Base-by-base conservation (phyloP, 2,329 filamentous ascomycete genomes). In the Colletotrichum magnum region DNA sequence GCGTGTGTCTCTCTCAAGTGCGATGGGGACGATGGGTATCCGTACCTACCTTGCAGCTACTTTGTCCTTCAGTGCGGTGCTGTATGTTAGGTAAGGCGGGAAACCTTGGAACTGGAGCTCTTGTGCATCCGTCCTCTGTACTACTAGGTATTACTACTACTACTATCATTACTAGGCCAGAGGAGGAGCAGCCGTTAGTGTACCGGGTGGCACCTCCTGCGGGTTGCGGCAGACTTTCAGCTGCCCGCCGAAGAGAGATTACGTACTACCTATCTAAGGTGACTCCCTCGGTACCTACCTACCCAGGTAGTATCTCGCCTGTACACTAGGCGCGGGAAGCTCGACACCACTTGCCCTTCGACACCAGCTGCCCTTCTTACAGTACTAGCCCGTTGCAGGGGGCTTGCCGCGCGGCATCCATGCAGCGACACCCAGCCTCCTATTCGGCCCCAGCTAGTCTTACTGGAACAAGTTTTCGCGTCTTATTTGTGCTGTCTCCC, bases 261-360 rank as follows among this genome's bases (percentile, higher is more conserved):
- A 36, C 32, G 32, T 36, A 36, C 32, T 36, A 32, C 5, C 2
- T 32, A 36, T 36, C 32, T 36, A 36, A 24, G 21, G 21, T 24
- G 21, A 24, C 21, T 24, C 21, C 21, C 21, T 24, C 21, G 32
- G 32, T 10, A 36, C 32, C 64, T 62, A 32, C 59, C 51, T 53
- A 16, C 36, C 28, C 10, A 32, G 5, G 28, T 32, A 36, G 32
- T 64, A 58, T 47, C 39, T 65, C 47, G 45, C 52, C 52, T 52
- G 47, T 57, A 41, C 16, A 36, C 64, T 10, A 36, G 32, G 32
- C 32, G 32, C 32, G 26, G 65, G 41, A 24, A 26, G 26, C 43
- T 64, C 60, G 52, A 64, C 64, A 56, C 39, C 43, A 68, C 18
- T 26, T 54, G 48, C 59, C 59, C 43, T 65, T 53, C 51, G 21